Base-by-base conservation (phyloP, 1,284 basidiomycete genomes). In the Pyrrhoderma noxium region DNA sequence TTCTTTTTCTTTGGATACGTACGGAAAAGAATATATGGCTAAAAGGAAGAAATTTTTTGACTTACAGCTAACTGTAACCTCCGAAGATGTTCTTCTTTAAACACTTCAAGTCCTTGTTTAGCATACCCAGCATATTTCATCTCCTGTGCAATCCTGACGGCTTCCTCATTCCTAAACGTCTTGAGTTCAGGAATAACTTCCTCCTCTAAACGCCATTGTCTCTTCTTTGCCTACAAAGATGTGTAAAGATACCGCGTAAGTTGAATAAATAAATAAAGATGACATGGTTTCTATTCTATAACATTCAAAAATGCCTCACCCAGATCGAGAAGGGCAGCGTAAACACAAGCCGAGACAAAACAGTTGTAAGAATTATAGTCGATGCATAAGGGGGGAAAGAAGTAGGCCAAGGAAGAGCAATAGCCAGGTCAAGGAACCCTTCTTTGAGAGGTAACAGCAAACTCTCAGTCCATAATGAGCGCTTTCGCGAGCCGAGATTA, bases 271-370 rank as follows among this genome's bases (percentile, higher is more conserved):
- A 13, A 49, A 45, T 23, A 22, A 19, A 3, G 18, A 45, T 22
- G 7, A 21, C 39, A 52, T 36, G 11, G 11, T 31, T 31, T 31
- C 11, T 11, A 31, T 5, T 31, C 5, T 5, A 5, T 5, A 31
- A 31, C 5, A 5, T 5, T 31, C 7, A 31, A 31, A 5, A 5
- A 31, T 18, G n/a, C 47, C 79, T 58, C 58, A 92, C 89, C 91
- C 90, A 93, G 65, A 91, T 62, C 55, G 85, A 80, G 55, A 89
- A 72, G 16, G 91, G 92, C 3, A 92, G 72, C 1, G 89, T 82
- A 45, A 81, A 63, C 0, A 72, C 68, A 7, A 84, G 67, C 58
- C 92, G 80, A 31, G 83, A 73, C 11, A 77, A 60, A 42, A 90
- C 65, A 1, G 90, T 89, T 52, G 82, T 71, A 2, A 89, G 63